Base-by-base conservation (phyloP, 495 filamentous ascomycete species). In the Lophiostoma macrostomum region DNA sequence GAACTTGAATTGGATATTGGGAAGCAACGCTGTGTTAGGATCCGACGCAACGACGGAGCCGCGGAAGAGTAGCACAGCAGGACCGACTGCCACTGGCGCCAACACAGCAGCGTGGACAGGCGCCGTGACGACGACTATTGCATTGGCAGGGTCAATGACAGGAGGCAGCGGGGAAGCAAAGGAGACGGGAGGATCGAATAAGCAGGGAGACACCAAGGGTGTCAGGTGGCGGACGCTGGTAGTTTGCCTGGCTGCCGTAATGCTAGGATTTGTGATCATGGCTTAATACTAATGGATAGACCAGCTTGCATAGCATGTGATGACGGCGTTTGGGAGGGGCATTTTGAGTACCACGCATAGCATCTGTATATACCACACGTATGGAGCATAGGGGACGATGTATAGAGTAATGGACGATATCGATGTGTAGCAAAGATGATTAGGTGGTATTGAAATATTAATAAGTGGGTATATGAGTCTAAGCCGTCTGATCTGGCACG, bases 1-100 rank as follows among this genome's bases (percentile, higher is more conserved):
- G 12, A 65, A 61, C 25, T 36, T 65, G n/a, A 46, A 51, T 7
- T 58, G 37, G 24, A 19, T 52, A 34, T 58, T 65, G 6, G 62
- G 62, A 28, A 41, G 25, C 5, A 49, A 58, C 29, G 45, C 29
- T 4, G 62, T 62, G 20, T 10, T 52, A 41, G 32, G 25, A 12
- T 23, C 20, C 10, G 47, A 44, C 7, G 31, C 38, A 14, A 24
- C 32, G 3, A 5, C 14, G 4, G n/a, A 12, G n/a, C 23, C 28
- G 12, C 12, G 27, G 16, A 51, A 47, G 34, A 56, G 52, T 32
- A 56, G 42, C 20, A 20, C 32, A 4, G 45, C 46, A 7, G 51
- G 22, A 29, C 44, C 29, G 14, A 44, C 31, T 0, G 2, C 4
- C 12, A 44, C 11, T 0, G 37, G 44, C 3, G 35, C 47, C 12